Base-by-base conservation (phyloP, 306 rosid genomes). In the Adenanthera pavonina region DNA sequence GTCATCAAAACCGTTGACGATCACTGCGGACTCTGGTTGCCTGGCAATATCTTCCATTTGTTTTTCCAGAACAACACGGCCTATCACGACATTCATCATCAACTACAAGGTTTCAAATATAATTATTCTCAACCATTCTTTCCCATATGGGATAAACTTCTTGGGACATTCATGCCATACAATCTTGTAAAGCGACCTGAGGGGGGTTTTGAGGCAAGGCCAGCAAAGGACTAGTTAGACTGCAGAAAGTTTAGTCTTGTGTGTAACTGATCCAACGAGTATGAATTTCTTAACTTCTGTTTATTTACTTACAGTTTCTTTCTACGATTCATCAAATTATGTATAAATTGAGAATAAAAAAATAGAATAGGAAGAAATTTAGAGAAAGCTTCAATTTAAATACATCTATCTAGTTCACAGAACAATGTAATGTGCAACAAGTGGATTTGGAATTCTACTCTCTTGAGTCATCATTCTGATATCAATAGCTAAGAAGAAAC, bases 101-200 rank as follows among this genome's bases (percentile, higher is more conserved):
- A 90, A 77, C 88, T 90, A 5, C 88, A 90, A 40, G 94, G 94
- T 15, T 77, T 84, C 62, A 90, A 86, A 82, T 86, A 86, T 77
- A 90, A 86, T 81, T 90, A 85, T 76, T 90, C 94, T 41, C 94
- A 90, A 69, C 92, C 94, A 10, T 90, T 90, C 80, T 90, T 90
- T 73, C 89, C 86, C 15, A 74, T 84, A 60, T 90, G 94, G 94
- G 92, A 90, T 88, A 90, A 80, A 79, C 73, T 88, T 49, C 86
- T 88, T 25, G 92, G 90, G 17, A 90, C 94, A 48, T 52, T 85
- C 72, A 88, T 90, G 94, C 92, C 90, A 2, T 86, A 85, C 82
- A 76, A 54, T 52, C 85, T 90, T 14, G 89, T 84, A 56, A 90
- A 83, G 82, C 83, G 85, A 54, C 82, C 90, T 0, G 90, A 75